phyloP scores from a whole-genome alignment of 768 basidiomycete genomes.

The Harrya chromipes region DNA sequence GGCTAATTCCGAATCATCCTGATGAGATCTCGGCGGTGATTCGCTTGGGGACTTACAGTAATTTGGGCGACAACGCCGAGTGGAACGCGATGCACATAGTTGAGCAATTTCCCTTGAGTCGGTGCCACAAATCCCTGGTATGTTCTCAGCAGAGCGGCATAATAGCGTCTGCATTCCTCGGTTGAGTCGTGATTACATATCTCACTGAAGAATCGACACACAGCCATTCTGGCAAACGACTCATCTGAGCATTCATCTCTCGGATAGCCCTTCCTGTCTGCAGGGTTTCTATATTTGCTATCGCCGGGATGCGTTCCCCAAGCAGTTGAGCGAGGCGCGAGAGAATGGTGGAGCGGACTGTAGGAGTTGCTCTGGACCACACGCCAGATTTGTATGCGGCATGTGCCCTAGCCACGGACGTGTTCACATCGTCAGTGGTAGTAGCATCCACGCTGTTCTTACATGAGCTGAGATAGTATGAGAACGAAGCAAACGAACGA shows the following conservation, averaged over 20 bases:
- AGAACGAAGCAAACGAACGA: conserved; percentile 39
- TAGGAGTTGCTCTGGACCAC: conserved; percentile 64
- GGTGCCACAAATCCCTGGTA: conserved; percentile 68
- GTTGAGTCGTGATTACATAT: background rate
- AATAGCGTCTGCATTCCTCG: conserved; percentile 58
- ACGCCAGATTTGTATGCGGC: conserved; percentile 58
- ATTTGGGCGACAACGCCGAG: conserved; percentile 90
- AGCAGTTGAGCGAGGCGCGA: conserved; percentile 61
- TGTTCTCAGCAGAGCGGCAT: conserved; percentile 69
- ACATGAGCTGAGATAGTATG: background rate
- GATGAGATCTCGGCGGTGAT: background rate
- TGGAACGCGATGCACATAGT: conserved; percentile 76
- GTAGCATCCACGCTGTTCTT: conserved; percentile 51
- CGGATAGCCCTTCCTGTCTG: conserved; percentile 82
- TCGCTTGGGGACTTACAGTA: conserved; percentile 46
- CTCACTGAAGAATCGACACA: conserved; percentile 35
- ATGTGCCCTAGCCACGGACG: conserved; percentile 55
- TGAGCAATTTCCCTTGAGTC: conserved; percentile 74
- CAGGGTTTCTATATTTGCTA: conserved; percentile 64
- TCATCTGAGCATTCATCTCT: conserved; percentile 80
- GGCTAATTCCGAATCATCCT: conserved; percentile 44
- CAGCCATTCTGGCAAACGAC: conserved; percentile 85
- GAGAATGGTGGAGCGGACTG: conserved; percentile 62
- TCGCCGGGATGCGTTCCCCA: conserved; percentile 51
- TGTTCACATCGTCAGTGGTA: conserved; percentile 47